Evolutionary conservation across 345 rosid species (phyloP), one percentile per base, ranked within the genome.

Genomic region (Eucalyptus curtisii): DNA sequence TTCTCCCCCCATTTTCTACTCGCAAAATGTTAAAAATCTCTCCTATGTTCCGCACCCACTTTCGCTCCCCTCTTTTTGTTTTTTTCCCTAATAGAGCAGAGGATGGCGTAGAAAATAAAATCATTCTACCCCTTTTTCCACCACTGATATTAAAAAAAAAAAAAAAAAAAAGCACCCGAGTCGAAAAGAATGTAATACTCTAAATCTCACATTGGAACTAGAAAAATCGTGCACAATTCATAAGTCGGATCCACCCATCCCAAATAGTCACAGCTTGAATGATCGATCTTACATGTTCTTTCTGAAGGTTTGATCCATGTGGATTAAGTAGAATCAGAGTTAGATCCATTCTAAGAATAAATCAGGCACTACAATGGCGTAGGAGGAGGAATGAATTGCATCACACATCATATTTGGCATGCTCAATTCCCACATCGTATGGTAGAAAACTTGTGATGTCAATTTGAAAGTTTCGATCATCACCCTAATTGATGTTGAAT

Each of bases 291-390:
- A 24, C 30, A 25, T 55, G 13, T 25, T 55, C 13, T 55, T 55
- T 55, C 24, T 10, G 30, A 4, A 24, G 7, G 61, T 1, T 55
- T 55, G 30, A 10, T 55, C 61, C 30, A 55, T 55, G 30, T 55
- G 30, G 13, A 0, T 24, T 24, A 0, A 53, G 61, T 55, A 13
- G 61, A 9, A 55, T 55, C 3, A 24, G 6, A 55, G 61, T 55
- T 55, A 55, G 61, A 24, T 55, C 30, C 61, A 4, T 55, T 55
- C 30, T 25, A 55, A 55, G 61, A 55, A 55, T 24, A 24, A 25
- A 55, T 55, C 1, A 0, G 30, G 61, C 13, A 0, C 61, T 55
- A 24, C 30, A 55, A 0, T 55, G 13, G 13, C 6, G 1, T 55
- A 55, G 12, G 5, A 2, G 61, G 5, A 22, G 61, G 12, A 55